These are phyloP conservation scores for Starmerella bacillaris DNA, from an alignment of 805 yeast genomes.

Conservation along the genomic window DNA sequence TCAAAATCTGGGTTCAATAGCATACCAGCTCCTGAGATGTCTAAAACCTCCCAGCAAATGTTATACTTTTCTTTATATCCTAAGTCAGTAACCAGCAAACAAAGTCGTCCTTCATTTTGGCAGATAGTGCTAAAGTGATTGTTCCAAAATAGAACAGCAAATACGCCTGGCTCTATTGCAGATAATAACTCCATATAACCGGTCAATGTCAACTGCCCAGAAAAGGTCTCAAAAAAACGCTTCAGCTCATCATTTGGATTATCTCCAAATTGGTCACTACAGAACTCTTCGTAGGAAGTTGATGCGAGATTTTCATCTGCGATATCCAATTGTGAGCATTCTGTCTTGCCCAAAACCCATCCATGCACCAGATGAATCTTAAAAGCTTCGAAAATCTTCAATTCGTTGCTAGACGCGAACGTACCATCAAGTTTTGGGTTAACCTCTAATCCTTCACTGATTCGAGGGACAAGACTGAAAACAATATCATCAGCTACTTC, in stretches of 20 bases:
- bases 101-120: constrained; percentile 30
- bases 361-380: constrained; percentile 60
- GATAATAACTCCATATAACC: constrained; percentile 39
- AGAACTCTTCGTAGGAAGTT: constrained; percentile 33
- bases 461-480: constrained; percentile 30
- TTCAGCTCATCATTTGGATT: constrained; percentile 30
- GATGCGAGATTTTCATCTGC: constrained; percentile 20
- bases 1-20: constrained; percentile 51
- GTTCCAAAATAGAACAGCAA: constrained; percentile 67
- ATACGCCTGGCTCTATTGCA: constrained; percentile 33
- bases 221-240: constrained; percentile 40
- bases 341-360: constrained; percentile 33
- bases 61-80: constrained; percentile 34
- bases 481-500: constrained; percentile 5
- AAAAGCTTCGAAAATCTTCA: constrained; percentile 40
- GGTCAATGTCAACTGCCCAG: constrained; percentile 54
- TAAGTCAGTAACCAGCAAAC: constrained; percentile 53
- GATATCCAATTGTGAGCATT: constrained; percentile 23
- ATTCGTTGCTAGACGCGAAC: constrained; percentile 36
- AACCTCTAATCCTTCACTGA: constrained; percentile 54
- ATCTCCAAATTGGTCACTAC: constrained; percentile 40
- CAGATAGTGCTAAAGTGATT: constrained; percentile 69
- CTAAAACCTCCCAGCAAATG: constrained; percentile 72
- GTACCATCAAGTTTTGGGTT: constrained; percentile 53
- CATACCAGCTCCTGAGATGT: constrained; percentile 54